Conservation (phyloP, 306 rosid species). For the Cyamopsis tetragonoloba region DNA sequence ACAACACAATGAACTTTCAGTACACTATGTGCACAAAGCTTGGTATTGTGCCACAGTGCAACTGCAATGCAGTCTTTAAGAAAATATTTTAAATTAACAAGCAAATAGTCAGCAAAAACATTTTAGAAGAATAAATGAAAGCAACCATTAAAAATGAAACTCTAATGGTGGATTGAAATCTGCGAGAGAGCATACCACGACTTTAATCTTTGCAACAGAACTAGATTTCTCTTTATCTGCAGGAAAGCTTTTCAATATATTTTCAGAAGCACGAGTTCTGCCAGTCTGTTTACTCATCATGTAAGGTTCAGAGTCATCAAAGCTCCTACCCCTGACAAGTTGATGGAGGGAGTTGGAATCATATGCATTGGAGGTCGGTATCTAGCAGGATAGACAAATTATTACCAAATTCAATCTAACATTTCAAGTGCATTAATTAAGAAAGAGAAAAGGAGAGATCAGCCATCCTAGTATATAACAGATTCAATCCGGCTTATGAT, state of each 20-base stretch:
- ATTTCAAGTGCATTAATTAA: background rate
- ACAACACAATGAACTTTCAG: slow-evolving; percentile 3
- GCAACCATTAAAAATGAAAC: slow-evolving; percentile 1
- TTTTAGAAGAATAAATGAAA: background rate
- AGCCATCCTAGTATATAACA: background rate
- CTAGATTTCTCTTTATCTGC: slow-evolving; percentile 84
- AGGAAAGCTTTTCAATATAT: slow-evolving; percentile 61
- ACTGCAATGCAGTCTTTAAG: background rate
- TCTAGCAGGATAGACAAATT: slow-evolving; percentile 42
- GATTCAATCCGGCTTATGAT: background rate
- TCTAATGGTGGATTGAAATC: background rate
- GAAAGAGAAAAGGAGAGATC: background rate
- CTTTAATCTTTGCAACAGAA: slow-evolving; percentile 97
- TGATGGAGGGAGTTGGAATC: slow-evolving; percentile 44
- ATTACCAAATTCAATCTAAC: slow-evolving; percentile 14
- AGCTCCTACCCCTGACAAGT: slow-evolving; percentile 58
- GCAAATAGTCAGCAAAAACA: slow-evolving; percentile 8
- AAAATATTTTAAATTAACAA: background rate
- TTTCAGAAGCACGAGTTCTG: slow-evolving; percentile 70
- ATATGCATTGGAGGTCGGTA: slow-evolving; percentile 51
- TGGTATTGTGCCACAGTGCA: background rate
- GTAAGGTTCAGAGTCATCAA: slow-evolving; percentile 79
- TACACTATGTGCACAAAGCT: slow-evolving; percentile 1
- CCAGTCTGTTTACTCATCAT: slow-evolving; percentile 57
- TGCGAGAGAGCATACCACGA: slow-evolving; percentile 74